Conservation (phyloP, 192 early-diverging fungal genomes). For the Gamsiella multidivaricata region DNA sequence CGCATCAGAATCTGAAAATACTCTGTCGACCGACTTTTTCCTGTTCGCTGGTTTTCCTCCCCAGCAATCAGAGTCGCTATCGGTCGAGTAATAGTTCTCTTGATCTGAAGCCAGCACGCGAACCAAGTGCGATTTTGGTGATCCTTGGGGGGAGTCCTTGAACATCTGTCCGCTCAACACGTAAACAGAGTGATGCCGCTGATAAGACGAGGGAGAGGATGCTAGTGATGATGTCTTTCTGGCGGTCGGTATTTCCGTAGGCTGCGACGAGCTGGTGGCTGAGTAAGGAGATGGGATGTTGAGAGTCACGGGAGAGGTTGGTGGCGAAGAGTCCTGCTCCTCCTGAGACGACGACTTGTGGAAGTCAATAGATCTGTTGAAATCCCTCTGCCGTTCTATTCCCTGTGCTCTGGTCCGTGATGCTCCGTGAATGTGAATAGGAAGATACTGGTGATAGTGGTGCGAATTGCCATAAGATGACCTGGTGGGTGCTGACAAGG, state of each 20-base stretch:
- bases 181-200: constrained; percentile 48
- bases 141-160: constrained; percentile 45
- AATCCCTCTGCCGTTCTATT: constrained; percentile 22
- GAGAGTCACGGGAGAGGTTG: constrained; percentile 29
- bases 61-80: constrained; percentile 49
- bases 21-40: constrained; percentile 32
- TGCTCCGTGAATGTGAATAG: background rate
- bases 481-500: constrained; percentile 26
- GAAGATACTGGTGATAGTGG: constrained; percentile 19
- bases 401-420: constrained; percentile 18
- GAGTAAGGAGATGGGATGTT: constrained; percentile 42
- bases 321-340: constrained; percentile 50
- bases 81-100: constrained; percentile 47
- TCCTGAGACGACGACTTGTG: constrained; percentile 38
- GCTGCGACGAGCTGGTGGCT: constrained; percentile 1
- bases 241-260: constrained; percentile 32
- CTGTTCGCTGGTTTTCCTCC: constrained; percentile 14
- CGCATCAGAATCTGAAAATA: constrained; percentile 47
- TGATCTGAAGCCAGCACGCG: constrained; percentile 46
- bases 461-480: constrained; percentile 22
- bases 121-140: constrained; percentile 41
- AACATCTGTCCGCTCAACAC: constrained; percentile 53
- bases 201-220: constrained; percentile 49
- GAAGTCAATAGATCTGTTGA: constrained; percentile 40
- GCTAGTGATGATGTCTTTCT: constrained; percentile 47